Evolutionary conservation across 2,329 filamentous ascomycete species (phyloP).

Genomic region (Trichoderma oligosporum): DNA sequence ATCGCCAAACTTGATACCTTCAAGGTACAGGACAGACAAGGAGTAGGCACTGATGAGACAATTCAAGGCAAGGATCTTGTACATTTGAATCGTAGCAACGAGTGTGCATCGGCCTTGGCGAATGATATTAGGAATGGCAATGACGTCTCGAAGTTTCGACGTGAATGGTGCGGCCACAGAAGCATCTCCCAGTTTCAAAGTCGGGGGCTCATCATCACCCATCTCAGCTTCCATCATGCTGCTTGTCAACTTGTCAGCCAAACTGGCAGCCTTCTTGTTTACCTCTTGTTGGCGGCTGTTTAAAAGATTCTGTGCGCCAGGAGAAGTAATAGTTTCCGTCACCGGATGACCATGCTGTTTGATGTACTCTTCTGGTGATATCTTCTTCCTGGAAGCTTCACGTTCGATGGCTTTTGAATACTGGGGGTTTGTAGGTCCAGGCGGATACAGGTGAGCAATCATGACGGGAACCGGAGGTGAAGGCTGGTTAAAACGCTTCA

Average conservation of each 20-base stretch:
- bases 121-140: slow-evolving; percentile 97
- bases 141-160: slow-evolving; percentile 92
- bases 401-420: slow-evolving; percentile 87
- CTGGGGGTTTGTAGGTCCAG: slow-evolving; percentile 87
- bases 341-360: slow-evolving; percentile 50
- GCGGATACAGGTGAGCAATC: slow-evolving; percentile 92
- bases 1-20: slow-evolving; percentile 98
- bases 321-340: slow-evolving; percentile 64
- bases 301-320: slow-evolving; percentile 59
- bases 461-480: slow-evolving; percentile 84
- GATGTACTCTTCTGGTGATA: slow-evolving; percentile 56
- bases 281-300: slow-evolving; percentile 61
- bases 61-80: slow-evolving; percentile 97
- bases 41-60: slow-evolving; percentile 98
- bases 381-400: slow-evolving; percentile 75
- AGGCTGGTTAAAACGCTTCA: slow-evolving; percentile 93
- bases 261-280: slow-evolving; percentile 66
- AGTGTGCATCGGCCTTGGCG: slow-evolving; percentile 95
- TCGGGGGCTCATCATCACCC: slow-evolving; percentile 85
- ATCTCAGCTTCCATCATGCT: slow-evolving; percentile 89
- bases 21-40: slow-evolving; percentile 89
- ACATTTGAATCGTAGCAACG: slow-evolving; percentile 99
- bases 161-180: slow-evolving; percentile 97
- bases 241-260: slow-evolving; percentile 82
- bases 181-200: slow-evolving; percentile 94